Conservation (phyloP, 345 rosid genomes). For the Linum usitatissimum region DNA sequence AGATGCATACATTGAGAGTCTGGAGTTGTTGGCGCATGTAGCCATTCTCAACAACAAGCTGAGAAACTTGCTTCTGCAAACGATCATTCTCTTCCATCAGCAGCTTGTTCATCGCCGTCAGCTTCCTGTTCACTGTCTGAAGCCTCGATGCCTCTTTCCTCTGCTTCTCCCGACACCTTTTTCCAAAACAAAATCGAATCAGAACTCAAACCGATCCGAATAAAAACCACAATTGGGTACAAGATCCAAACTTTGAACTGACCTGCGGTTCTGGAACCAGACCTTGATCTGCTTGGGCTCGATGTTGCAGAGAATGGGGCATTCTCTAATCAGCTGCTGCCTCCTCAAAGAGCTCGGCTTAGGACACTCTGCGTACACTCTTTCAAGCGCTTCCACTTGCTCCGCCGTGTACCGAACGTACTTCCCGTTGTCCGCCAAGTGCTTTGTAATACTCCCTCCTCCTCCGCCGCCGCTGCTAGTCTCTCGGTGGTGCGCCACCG, state of each 20-base stretch:
- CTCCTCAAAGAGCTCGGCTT: slow-evolving; percentile 94
- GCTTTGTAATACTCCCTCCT: slow-evolving; percentile 63
- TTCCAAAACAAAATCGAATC: background rate
- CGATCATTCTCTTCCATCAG: slow-evolving; percentile 99
- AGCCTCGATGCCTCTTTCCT: slow-evolving; percentile 91
- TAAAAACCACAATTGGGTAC: background rate
- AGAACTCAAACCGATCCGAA: background rate
- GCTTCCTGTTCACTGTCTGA: slow-evolving; percentile 87
- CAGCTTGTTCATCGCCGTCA: slow-evolving; percentile 94
- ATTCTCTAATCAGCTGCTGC: slow-evolving; percentile 93
- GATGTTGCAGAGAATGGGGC: slow-evolving; percentile 85
- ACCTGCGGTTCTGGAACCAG: slow-evolving; percentile 99
- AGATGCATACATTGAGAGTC: slow-evolving; percentile 31
- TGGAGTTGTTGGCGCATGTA: slow-evolving; percentile 84
- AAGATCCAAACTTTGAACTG: background rate
- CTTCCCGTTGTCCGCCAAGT: slow-evolving; percentile 63
- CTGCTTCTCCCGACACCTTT: slow-evolving; percentile 97
- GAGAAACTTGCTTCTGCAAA: slow-evolving; percentile 95
- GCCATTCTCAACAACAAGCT: slow-evolving; percentile 86
- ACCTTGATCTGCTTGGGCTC: slow-evolving; percentile 99
- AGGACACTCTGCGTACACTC: slow-evolving; percentile 94
- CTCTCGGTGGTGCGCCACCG: slow-evolving; percentile 49
- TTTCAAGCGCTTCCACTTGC: slow-evolving; percentile 97
- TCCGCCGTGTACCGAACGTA: slow-evolving; percentile 95
- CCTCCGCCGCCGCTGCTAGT: slow-evolving; percentile 32